Base-by-base conservation (phyloP, 2,329 filamentous ascomycete species). In the Dothiorella sarmentorum region DNA sequence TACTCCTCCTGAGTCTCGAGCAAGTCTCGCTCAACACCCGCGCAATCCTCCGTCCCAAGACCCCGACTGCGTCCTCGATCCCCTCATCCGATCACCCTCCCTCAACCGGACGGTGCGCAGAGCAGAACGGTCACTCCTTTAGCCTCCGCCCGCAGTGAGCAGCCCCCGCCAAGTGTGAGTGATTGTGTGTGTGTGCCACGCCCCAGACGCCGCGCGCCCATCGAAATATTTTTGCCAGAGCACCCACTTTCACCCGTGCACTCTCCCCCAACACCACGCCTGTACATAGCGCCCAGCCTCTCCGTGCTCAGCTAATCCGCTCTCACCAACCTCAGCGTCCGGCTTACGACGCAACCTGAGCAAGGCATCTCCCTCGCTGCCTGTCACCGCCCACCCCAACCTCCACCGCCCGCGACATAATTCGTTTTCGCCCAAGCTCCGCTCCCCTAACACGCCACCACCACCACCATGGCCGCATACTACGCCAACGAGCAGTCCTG, bases 401-500 rank as follows among this genome's bases (percentile, higher is more conserved):
- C n/a, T 27, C 47, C 29, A 9, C 17, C 27, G 24, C 47, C 18
- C 31, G 15, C 26, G 11, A 10, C 42, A 44, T 45, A 11, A 5
- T 37, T 45, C 31, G 22, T 13, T 24, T 38, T 44, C 20, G 37
- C 33, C 49, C 33, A 27, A 40, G 56, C 44, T 42, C 56, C 56
- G 44, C 45, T 51, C 56, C 45, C 44, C 45, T 51, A 40, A 22
- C 37, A 26, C 56, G 27, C 35, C 31, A 42, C 45, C 18, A 62
- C 56, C 64, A 58, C 49, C 18, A 62, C 56, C 64, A 58, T 58
- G 55, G 40, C 55, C 24, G 82, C 86, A 67, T 89, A 86, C 75
- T 89, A 88, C 78, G 49, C 15, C 49, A 85, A 88, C 73, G 82
- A 85, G 70, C 82, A 69, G 63, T 68, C 79, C 76, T 87, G 85